Conservation (phyloP, 495 filamentous ascomycete species). For the Talaromyces wortmannii region DNA sequence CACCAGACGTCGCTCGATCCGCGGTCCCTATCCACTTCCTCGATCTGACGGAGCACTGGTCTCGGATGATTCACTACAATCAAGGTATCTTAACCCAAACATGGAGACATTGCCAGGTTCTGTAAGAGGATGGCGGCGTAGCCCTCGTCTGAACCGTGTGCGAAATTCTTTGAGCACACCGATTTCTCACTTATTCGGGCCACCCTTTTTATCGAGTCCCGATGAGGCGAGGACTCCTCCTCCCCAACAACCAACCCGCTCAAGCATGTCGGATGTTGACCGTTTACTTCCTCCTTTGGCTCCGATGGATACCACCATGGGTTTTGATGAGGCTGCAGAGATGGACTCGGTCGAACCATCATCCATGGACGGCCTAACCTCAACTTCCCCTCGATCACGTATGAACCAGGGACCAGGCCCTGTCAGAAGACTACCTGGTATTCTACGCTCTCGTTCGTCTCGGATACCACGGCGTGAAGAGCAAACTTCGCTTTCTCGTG, state of each 20-base stretch:
- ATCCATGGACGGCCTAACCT: conserved; percentile 13
- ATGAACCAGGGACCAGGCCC: conserved; percentile 3
- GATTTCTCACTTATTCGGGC: conserved; percentile 39
- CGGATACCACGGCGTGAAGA: conserved; percentile 47
- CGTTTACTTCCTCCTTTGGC: conserved; percentile 23
- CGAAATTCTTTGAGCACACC: conserved; percentile 36
- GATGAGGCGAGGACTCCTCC: conserved; percentile 10
- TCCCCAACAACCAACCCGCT: conserved; percentile 13
- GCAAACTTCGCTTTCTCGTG: conserved; percentile 49
- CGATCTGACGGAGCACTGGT: conserved; percentile 22
- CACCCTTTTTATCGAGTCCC: conserved; percentile 6
- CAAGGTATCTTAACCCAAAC: conserved; percentile 16
- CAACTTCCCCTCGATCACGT: conserved; percentile 14
- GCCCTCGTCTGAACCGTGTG: conserved; percentile 33
- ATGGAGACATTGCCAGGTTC: conserved; percentile 19
- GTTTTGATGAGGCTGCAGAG: conserved; percentile 31
- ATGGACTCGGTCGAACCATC: conserved; percentile 34
- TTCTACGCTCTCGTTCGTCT: conserved; percentile 41
- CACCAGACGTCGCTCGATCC: conserved; percentile 28
- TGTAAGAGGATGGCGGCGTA: conserved; percentile 36
- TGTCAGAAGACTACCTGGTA: conserved; percentile 32
- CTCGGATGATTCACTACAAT: conserved; percentile 15
- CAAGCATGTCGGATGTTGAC: conserved; percentile 13
- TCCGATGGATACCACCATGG: conserved; percentile 35
- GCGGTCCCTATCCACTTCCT: conserved; percentile 31